Conservation (phyloP, 768 basidiomycete genomes). For the Lactarius psammicola region DNA sequence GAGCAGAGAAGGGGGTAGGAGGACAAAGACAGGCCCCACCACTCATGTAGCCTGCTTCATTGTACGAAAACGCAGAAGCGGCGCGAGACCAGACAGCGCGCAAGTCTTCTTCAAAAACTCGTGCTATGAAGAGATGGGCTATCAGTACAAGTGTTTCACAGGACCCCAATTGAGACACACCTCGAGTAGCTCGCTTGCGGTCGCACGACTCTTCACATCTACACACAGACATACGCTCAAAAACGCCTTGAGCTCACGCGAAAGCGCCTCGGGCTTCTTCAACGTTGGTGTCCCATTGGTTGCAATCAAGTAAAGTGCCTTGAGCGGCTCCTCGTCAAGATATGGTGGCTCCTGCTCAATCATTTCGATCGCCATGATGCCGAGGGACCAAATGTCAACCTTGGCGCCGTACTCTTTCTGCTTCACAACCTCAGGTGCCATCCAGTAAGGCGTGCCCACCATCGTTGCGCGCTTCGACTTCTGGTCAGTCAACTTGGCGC, state of each 20-base stretch:
- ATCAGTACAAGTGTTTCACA: conserved; percentile 25
- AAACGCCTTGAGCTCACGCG: conserved; percentile 92
- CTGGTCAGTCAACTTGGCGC: conserved; percentile 92
- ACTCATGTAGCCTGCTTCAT: conserved; percentile 49
- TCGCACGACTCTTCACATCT: conserved; percentile 91
- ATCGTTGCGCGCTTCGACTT: conserved; percentile 98
- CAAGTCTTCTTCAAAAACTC: conserved; percentile 93
- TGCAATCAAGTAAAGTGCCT: conserved; percentile 93
- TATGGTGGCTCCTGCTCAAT: conserved; percentile 98
- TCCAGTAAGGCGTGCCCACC: conserved; percentile 98
- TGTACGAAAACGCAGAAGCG: conserved; percentile 72
- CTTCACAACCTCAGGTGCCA: conserved; percentile 98
- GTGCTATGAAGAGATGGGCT: conserved; percentile 55
- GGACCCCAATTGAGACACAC: conserved; percentile 45
- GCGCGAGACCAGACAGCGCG: conserved; percentile 75
- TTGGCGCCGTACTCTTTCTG: conserved; percentile 97
- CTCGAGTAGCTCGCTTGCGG: conserved; percentile 79
- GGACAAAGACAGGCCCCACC: background rate
- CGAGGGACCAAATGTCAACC: conserved; percentile 95
- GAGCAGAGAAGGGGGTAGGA: conserved; percentile 4
- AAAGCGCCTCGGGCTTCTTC: conserved; percentile 92
- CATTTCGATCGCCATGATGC: conserved; percentile 99
- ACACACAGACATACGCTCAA: conserved; percentile 98
- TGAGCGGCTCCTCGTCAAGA: conserved; percentile 90
- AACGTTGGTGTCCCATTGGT: conserved; percentile 98